These are phyloP conservation scores for Picochlorum costavermella DNA, from an alignment of 139 green algal species.

Conservation along the genomic window DNA sequence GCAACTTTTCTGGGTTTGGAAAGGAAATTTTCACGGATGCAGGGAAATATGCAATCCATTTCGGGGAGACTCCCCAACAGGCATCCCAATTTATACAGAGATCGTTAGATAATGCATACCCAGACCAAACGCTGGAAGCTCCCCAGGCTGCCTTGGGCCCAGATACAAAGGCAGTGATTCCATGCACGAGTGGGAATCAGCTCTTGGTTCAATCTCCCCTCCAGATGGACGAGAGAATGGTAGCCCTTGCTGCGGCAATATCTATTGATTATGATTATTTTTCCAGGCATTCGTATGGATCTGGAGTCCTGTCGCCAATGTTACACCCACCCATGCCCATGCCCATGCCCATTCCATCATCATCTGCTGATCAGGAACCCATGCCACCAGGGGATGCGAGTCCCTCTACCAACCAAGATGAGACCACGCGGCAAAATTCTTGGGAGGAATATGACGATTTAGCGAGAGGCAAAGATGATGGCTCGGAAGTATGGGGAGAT, in stretches of 20 bases:
- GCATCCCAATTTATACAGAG: conserved; percentile 34
- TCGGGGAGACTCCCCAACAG: conserved; percentile 42
- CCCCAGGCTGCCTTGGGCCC: conserved; percentile 39
- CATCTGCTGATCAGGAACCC: neutral
- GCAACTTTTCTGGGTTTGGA: conserved; percentile 63
- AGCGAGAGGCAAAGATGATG: conserved; percentile 20
- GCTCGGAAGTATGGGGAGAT: neutral
- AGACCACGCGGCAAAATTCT: neutral
- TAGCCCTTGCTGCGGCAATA: conserved; percentile 67
- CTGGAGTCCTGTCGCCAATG: conserved; percentile 27
- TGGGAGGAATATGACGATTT: neutral
- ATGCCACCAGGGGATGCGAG: neutral
- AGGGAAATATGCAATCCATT: conserved; percentile 83
- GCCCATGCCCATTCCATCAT: conserved; percentile 1
- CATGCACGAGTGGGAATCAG: conserved; percentile 57
- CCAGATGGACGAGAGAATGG: conserved; percentile 57
- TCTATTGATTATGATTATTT: conserved; percentile 57
- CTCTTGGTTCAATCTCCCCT: conserved; percentile 43
- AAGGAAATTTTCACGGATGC: conserved; percentile 52
- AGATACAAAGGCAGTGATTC: conserved; percentile 45
- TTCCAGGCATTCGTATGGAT: conserved; percentile 44
- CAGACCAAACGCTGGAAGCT: conserved; percentile 38
- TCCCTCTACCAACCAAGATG: neutral
- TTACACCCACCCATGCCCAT: conserved; percentile 19
- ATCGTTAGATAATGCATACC: conserved; percentile 27